A percentile compares a stretch with the other conserved stretches of the same genome.
Conservation (phyloP, 805 yeast genomes). For the Saturnispora sanitii region DNA sequence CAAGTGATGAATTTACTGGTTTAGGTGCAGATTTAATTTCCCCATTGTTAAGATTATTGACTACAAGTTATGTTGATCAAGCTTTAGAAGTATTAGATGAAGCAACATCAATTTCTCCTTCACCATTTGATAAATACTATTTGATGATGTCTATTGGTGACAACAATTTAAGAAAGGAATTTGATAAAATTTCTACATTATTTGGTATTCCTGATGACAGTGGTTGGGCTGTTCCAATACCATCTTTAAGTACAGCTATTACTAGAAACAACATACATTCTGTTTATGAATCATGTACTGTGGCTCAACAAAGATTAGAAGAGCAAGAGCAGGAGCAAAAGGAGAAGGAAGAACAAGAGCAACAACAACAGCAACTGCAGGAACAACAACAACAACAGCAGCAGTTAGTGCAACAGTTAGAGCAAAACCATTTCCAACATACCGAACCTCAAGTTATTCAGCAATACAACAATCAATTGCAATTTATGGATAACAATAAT, state of each 20-base stretch:
- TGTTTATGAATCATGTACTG: slow-evolving; percentile 77
- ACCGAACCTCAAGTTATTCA: slow-evolving; percentile 1
- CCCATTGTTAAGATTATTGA: slow-evolving; percentile 67
- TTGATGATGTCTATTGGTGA: slow-evolving; percentile 87
- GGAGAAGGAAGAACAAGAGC: neutral
- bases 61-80: slow-evolving; percentile 80
- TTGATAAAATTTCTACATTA: slow-evolving; percentile 76
- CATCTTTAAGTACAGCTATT: slow-evolving; percentile 78
- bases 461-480: slow-evolving; percentile 6
- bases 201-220: slow-evolving; percentile 92
- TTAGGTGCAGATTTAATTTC: slow-evolving; percentile 93
- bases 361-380: neutral
- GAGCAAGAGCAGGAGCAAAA: slow-evolving; percentile 23
- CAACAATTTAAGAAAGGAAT: slow-evolving; percentile 63
- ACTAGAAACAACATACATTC: slow-evolving; percentile 93
- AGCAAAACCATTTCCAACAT: neutral
- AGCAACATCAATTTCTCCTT: slow-evolving; percentile 76
- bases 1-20: slow-evolving; percentile 69
- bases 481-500: slow-evolving; percentile 5
- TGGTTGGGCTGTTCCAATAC: slow-evolving; percentile 98
- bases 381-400: neutral
- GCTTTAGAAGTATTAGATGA: slow-evolving; percentile 88
- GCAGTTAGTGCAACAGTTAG: neutral
- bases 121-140: slow-evolving; percentile 84
- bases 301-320: slow-evolving; percentile 23